phyloP scores from a whole-genome alignment of 805 yeast genomes.

The Schizosaccharomyces japonicus region DNA sequence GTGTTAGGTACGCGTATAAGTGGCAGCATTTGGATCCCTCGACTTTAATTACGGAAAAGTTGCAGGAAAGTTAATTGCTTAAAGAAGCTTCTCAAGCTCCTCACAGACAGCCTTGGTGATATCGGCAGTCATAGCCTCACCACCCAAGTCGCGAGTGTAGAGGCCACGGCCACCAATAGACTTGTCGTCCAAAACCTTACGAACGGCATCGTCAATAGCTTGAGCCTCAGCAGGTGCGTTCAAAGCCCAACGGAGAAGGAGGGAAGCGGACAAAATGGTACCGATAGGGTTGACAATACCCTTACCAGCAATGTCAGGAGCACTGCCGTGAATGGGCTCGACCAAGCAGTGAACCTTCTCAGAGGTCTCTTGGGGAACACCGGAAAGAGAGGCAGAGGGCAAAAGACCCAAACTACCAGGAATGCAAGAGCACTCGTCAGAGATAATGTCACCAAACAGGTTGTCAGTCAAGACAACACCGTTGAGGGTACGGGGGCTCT shows the following conservation, averaged over 20 bases:
- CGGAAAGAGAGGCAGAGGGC: constrained; percentile 89
- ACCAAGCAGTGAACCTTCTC: constrained; percentile 71
- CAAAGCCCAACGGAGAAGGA: constrained; percentile 83
- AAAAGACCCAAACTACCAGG: constrained; percentile 92
- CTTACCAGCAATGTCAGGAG: constrained; percentile 93
- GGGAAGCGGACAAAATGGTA: constrained; percentile 88
- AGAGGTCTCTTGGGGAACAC: constrained; percentile 75
- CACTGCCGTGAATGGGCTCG: constrained; percentile 98
- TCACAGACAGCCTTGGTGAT: constrained; percentile 67
- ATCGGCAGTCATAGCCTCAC: constrained; percentile 58
- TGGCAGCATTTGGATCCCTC: no score
- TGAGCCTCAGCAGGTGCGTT: constrained; percentile 64
- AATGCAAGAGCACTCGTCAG: constrained; percentile 93
- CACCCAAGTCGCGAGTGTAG: constrained; percentile 81
- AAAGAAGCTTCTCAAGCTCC: constrained; percentile 1
- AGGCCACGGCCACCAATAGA: constrained; percentile 18
- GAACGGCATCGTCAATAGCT: constrained; percentile 73
- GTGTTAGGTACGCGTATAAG: no score
- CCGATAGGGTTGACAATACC: constrained; percentile 85
- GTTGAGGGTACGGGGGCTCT: constrained; percentile 72
- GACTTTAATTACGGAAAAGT: no score
- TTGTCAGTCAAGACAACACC: constrained; percentile 83
- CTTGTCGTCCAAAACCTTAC: constrained; percentile 54
- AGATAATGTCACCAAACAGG: constrained; percentile 95
- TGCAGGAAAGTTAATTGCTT: no score